These are phyloP conservation scores for Blastosporella zonata DNA, from an alignment of 1,284 basidiomycete genomes.

Conservation along the genomic window DNA sequence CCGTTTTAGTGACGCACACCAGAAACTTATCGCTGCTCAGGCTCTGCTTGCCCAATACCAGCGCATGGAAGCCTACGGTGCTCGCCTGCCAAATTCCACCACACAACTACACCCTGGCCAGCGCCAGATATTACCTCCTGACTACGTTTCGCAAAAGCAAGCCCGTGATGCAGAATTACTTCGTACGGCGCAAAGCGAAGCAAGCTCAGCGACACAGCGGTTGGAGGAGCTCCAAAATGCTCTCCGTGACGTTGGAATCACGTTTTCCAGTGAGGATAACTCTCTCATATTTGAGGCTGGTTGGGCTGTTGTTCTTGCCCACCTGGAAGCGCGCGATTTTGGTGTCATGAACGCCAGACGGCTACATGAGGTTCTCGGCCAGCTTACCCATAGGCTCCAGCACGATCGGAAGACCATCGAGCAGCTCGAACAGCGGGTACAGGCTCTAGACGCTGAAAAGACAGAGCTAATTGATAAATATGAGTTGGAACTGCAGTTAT, in stretches of 20 bases:
- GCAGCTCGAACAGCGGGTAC: constrained; percentile 12
- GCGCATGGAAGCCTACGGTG: background rate
- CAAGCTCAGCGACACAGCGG: constrained; percentile 10
- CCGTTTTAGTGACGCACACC: constrained; percentile 4
- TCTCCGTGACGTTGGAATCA: constrained; percentile 19
- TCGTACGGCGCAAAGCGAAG: constrained; percentile 5
- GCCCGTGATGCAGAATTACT: background rate
- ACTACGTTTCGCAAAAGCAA: background rate
- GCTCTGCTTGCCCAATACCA: constrained; percentile 12
- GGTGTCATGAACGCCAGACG: constrained; percentile 16
- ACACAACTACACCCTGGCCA: background rate
- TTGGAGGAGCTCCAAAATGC: constrained; percentile 17
- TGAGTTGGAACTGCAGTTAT: constrained; percentile 12
- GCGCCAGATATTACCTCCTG: constrained; percentile 1
- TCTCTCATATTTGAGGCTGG: constrained; percentile 18
- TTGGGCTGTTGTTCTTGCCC: constrained; percentile 21
- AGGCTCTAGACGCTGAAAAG: constrained; percentile 12
- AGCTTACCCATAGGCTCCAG: constrained; percentile 15
- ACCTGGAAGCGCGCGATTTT: constrained; percentile 14
- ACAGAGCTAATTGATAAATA: constrained; percentile 11
- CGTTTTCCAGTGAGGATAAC: constrained; percentile 17
- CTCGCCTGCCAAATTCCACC: background rate
- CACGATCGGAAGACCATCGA: constrained; percentile 18
- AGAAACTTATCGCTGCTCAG: constrained; percentile 11
- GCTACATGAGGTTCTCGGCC: constrained; percentile 16